Base-by-base conservation (phyloP, 805 yeast species). In the Nakazawaea sp. region DNA sequence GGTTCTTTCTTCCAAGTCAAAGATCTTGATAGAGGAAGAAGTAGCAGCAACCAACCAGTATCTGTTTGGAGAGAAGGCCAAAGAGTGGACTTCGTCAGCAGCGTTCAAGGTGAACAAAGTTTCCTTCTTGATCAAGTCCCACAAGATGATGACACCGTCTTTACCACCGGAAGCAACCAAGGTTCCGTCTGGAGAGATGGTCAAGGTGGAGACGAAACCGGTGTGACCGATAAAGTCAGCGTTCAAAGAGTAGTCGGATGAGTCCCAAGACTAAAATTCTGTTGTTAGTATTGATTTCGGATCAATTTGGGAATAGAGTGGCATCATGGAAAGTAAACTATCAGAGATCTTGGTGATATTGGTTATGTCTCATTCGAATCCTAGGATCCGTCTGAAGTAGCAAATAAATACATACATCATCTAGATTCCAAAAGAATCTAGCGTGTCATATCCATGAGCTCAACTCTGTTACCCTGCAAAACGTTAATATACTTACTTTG, bases 21-120 rank as follows among this genome's bases (percentile, higher is more conserved):
- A 92, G 79, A 92, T 81, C 85, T 89, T 90, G 78, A 92, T 87
- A 63, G 96, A 92, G 54, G 96, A 73, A 52, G 96, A 74, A 59
- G 99, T 92, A 64, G 98, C 97, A 73, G 97, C 98, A 67, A 95
- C 90, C 70, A 92, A 84, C 98, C 98, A 92, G 94, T 86, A 92
- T 83, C 98, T 89, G 95, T 86, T 86, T 75, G 99, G 98, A 68
- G 97, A 90, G 95, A 92, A 92, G 59, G 97, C 95, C 66, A 92
- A 79, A 66, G 97, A 94, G 71, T 86, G 86, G 58, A 92, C 88
- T 78, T 90, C 97, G 64, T 90, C 92, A 68, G 92, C 87, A 58
- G 96, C 90, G 60, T 77, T 73, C 68, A 92, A 79, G 61, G 96
- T 81, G 95, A 88, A 90, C 62, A 89, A 76, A 62, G 89, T 80